These are phyloP conservation scores for Pilobolus umbonatus DNA, from an alignment of 192 early-diverging fungal genomes.

Conservation along the genomic window DNA sequence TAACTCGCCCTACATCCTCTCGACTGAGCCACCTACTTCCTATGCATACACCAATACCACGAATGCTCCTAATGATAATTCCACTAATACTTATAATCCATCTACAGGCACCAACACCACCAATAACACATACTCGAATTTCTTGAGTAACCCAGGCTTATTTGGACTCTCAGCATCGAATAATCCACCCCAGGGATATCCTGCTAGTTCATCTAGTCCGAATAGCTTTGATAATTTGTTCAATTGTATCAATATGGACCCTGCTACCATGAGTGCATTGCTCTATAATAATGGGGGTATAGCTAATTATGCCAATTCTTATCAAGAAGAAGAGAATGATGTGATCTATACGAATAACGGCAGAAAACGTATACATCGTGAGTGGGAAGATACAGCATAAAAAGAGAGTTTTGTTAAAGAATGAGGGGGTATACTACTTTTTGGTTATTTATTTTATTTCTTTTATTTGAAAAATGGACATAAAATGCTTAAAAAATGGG, in stretches of 20 bases:
- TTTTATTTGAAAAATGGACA: neutral
- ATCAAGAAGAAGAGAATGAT: conserved; percentile 5
- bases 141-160: neutral
- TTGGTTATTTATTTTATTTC: conserved; percentile 1
- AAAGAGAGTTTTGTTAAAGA: no score
- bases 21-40: neutral
- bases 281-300: conserved; percentile 19
- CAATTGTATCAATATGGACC: conserved; percentile 30
- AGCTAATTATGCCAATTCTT: conserved; percentile 5
- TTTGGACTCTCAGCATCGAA: neutral
- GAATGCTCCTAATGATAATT: conserved; percentile 3
- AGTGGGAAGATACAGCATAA: conserved; percentile 28
- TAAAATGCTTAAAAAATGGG: neutral
- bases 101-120: conserved; percentile 8
- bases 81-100: neutral
- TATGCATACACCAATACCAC: conserved; percentile 4
- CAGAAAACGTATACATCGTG: conserved; percentile 30
- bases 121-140: conserved; percentile 9
- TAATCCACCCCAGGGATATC: neutral
- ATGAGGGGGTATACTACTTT: neutral
- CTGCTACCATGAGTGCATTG: conserved; percentile 25
- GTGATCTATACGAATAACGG: conserved; percentile 7
- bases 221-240: conserved; percentile 11
- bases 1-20: neutral
- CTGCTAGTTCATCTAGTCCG: neutral